Base-by-base conservation (phyloP, 2,329 filamentous ascomycete genomes). In the Calonectria pauciramosa region DNA sequence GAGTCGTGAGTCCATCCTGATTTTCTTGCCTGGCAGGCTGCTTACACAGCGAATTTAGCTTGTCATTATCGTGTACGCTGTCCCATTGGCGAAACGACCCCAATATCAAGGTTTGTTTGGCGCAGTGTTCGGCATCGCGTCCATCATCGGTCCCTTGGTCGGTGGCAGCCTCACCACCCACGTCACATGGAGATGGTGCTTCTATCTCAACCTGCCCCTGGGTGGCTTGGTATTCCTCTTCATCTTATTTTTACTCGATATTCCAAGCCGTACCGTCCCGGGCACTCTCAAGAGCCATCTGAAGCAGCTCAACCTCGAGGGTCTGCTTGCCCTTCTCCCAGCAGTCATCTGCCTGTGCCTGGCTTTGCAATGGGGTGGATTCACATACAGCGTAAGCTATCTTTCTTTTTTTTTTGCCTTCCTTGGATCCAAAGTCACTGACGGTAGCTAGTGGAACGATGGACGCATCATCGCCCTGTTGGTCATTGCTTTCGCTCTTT, bases 261-360 rank as follows among this genome's bases (percentile, higher is more conserved):
- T 80, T 11, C 74, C 76, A 11, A 38, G 63, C 2, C 72, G 63
- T 26, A 70, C 71, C 30, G 77, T 72, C 23, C 52, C 49, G 36
- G 70, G 82, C 34, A 80, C 78, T 3, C 49, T 86, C 26, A 82
- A 81, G 74, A 80, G 85, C 63, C 87, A 89, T 66, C 75, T 90
- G 68, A 84, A 85, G 77, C 86, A 88, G 2, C 82, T 91, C 51
- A 90, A 92, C 73, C 87, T 88, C 0, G 79, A 90, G 2, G 91
- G 91, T 20, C 90, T 89, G 18, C 16, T 71, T 18, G 74, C 88
- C 8, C 86, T 91, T 75, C 88, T 93, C 72, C 90, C 91, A 0
- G 87, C 87, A 10, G 84, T 87, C 5, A 79, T 88, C 41, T 89
- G 87, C 71, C 82, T 89, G 9, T 77, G 89, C 1, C 79, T 90